Conservation (phyloP, 73 alveolate species). For the Tetrahymena borealis region DNA sequence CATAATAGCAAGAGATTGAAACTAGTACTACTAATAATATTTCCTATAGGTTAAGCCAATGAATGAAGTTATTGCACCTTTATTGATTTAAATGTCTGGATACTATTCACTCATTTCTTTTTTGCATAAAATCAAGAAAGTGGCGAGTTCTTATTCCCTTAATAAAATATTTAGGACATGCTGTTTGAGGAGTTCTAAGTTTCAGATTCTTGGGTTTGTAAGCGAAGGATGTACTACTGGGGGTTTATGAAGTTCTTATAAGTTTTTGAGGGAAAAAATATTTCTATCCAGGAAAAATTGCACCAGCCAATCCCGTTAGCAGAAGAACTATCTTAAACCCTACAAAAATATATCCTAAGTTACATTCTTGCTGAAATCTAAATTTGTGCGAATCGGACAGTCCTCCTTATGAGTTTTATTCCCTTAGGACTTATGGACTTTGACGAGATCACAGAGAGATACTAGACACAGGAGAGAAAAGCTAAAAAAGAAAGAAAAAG, state of each 20-base stretch:
- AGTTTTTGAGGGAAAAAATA: neutral
- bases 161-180: neutral
- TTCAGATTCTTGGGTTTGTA: neutral
- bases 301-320: neutral
- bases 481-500: neutral
- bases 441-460: neutral
- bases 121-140: neutral
- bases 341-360: neutral
- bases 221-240: neutral
- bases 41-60: neutral
- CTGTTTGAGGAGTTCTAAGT: conserved; percentile 4
- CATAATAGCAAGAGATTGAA: neutral
- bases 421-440: neutral
- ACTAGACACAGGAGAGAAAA: neutral
- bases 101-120: neutral
- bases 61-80: neutral
- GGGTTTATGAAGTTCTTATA: neutral
- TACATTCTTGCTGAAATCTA: neutral
- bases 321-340: neutral
- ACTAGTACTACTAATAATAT: neutral
- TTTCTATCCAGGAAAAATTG: neutral
- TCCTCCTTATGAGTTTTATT: neutral
- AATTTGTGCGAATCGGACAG: neutral
- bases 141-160: neutral
- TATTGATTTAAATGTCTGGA: neutral